Evolutionary conservation across 495 filamentous ascomycete genomes (phyloP).

Genomic region (Hyaloscypha variabilis): DNA sequence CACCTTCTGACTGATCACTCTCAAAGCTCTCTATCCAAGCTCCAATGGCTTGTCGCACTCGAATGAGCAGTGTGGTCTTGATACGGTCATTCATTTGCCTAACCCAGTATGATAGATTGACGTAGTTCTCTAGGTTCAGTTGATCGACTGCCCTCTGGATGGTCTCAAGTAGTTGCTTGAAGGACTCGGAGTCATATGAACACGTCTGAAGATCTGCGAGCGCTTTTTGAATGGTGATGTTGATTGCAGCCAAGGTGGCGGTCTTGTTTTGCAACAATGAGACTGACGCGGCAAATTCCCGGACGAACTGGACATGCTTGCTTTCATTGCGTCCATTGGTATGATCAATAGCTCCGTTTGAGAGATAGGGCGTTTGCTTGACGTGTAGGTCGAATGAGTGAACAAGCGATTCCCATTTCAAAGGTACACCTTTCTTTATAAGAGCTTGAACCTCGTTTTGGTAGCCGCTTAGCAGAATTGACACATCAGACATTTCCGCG

Average conservation of each 20-base stretch:
- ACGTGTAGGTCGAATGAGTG: slow-evolving; percentile 94
- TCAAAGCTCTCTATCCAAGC: slow-evolving; percentile 86
- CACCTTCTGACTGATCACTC: slow-evolving; percentile 50
- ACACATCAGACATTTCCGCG: slow-evolving; percentile 77
- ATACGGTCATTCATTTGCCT: slow-evolving; percentile 81
- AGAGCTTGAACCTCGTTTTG: slow-evolving; percentile 82
- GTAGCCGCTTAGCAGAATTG: slow-evolving; percentile 85
- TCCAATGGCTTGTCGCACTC: slow-evolving; percentile 78
- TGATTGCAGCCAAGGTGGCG: slow-evolving; percentile 71
- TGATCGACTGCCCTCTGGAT: slow-evolving; percentile 93
- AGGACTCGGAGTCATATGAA: slow-evolving; percentile 72
- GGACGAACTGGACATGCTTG: slow-evolving; percentile 93
- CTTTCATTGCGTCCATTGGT: slow-evolving; percentile 69
- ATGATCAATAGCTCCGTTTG: slow-evolving; percentile 64
- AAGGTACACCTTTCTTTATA: slow-evolving; percentile 80
- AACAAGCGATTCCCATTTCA: slow-evolving; percentile 97
- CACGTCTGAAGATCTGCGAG: slow-evolving; percentile 83
- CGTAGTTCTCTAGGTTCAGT: slow-evolving; percentile 91
- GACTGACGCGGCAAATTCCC: slow-evolving; percentile 84
- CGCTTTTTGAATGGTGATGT: slow-evolving; percentile 81
- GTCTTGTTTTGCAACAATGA: slow-evolving; percentile 88
- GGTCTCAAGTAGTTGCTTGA: slow-evolving; percentile 76
- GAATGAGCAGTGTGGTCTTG: slow-evolving; percentile 70
- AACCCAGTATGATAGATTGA: slow-evolving; percentile 90
- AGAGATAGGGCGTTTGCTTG: slow-evolving; percentile 58